Evolutionary conservation across 768 basidiomycete genomes (phyloP).

Genomic region (Suillus alpinus): DNA sequence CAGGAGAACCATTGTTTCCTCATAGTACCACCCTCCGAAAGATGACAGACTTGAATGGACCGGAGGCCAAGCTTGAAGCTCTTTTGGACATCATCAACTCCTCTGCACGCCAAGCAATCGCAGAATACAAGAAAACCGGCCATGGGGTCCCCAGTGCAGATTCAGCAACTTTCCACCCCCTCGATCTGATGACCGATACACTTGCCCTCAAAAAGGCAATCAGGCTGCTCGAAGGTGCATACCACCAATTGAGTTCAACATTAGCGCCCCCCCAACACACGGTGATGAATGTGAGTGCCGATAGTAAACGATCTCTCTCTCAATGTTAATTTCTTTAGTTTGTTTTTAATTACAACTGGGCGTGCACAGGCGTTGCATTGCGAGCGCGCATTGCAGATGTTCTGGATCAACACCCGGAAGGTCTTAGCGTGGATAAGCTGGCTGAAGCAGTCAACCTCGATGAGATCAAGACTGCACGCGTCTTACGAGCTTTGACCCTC

Average conservation of each 20-base stretch:
- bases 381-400: conserved; percentile 26
- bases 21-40: neutral
- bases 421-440: conserved; percentile 27
- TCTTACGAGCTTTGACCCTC: conserved; percentile 29
- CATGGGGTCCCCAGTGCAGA: conserved; percentile 23
- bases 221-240: conserved; percentile 25
- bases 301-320: neutral
- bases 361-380: conserved; percentile 22
- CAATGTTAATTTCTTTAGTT: neutral
- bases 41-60: too few species aligned
- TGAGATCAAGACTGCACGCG: conserved; percentile 25
- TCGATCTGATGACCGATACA: conserved; percentile 10
- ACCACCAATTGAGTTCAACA: conserved; percentile 24
- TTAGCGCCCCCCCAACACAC: conserved; percentile 28
- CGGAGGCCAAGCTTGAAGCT: too few species aligned
- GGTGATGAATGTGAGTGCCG: conserved; percentile 19
- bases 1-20: too few species aligned
- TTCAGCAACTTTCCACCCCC: conserved; percentile 18
- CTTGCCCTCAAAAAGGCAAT: conserved; percentile 3
- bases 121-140: too few species aligned
- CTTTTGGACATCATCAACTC: too few species aligned
- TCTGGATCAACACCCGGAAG: conserved; percentile 21
- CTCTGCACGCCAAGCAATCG: conserved; percentile 10
- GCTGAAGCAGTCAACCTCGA: conserved; percentile 21
- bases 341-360: conserved; percentile 23